These are phyloP conservation scores for Angomonas deanei DNA, from an alignment of 208 protist species.

Conservation along the genomic window DNA sequence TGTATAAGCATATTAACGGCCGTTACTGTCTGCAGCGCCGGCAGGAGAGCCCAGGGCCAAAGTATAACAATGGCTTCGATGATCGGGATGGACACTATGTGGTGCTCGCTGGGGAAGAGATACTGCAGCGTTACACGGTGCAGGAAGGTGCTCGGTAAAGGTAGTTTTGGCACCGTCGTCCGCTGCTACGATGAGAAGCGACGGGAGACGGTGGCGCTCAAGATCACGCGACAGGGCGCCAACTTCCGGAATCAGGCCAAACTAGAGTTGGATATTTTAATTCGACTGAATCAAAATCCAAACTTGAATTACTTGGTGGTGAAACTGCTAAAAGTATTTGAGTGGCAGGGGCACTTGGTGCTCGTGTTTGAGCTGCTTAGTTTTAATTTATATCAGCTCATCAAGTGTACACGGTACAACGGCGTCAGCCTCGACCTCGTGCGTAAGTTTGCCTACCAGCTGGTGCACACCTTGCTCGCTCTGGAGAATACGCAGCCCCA, in stretches of 20 bases:
- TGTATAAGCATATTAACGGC: conserved; percentile 63
- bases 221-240: conserved; percentile 69
- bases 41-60: neutral
- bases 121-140: conserved; percentile 80
- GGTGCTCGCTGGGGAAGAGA: conserved; percentile 75
- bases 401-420: conserved; percentile 85
- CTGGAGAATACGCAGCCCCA: conserved; percentile 76
- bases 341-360: conserved; percentile 92
- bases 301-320: conserved; percentile 37
- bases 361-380: conserved; percentile 97
- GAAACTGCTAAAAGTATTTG: conserved; percentile 54
- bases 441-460: conserved; percentile 94
- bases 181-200: conserved; percentile 84
- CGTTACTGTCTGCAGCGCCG: neutral
- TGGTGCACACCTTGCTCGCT: conserved; percentile 90
- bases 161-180: conserved; percentile 89
- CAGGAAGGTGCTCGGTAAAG: conserved; percentile 84
- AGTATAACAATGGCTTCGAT: conserved; percentile 87
- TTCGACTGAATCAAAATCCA: conserved; percentile 33
- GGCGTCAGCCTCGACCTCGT: conserved; percentile 84
- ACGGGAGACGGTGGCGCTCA: conserved; percentile 80
- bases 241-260: conserved; percentile 63
- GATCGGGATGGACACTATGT: conserved; percentile 89
- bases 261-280: conserved; percentile 59
- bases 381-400: conserved; percentile 95